Percentiles rank a stretch among this genome's conserved stretches.
Evolutionary conservation across 305 asterid genomes (phyloP).

Genomic region (Fraxinus platypoda): DNA sequence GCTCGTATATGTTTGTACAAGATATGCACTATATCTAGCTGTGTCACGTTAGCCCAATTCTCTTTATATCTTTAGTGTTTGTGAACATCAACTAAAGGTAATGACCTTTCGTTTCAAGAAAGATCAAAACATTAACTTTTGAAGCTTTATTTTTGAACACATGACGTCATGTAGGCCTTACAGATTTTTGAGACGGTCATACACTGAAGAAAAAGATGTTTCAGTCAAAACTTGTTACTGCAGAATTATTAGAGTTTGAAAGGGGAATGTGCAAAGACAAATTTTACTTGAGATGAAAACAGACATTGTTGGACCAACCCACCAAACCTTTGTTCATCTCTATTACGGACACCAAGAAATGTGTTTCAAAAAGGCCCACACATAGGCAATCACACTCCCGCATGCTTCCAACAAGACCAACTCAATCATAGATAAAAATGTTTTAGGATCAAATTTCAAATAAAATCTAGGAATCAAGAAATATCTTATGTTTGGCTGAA

Average conservation of each 20-base stretch:
- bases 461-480: neutral
- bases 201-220: constrained; percentile 2
- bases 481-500: neutral
- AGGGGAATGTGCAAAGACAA: neutral
- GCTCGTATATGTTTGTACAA: neutral
- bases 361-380: neutral
- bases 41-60: neutral
- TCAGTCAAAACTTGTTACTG: neutral
- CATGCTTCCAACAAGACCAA: neutral
- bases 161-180: neutral
- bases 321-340: neutral
- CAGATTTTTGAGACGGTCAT: constrained; percentile 12
- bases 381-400: neutral
- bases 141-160: constrained; percentile 17
- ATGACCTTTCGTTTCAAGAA: constrained; percentile 8
- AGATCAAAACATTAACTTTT: neutral
- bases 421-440: constrained; percentile 6
- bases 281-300: neutral
- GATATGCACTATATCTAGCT: neutral
- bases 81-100: neutral
- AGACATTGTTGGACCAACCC: constrained; percentile 1
- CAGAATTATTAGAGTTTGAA: neutral
- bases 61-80: neutral
- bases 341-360: neutral
- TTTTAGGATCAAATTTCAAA: neutral